Conservation (phyloP, 768 basidiomycete genomes). For the Macrolepiota albuminosa region DNA sequence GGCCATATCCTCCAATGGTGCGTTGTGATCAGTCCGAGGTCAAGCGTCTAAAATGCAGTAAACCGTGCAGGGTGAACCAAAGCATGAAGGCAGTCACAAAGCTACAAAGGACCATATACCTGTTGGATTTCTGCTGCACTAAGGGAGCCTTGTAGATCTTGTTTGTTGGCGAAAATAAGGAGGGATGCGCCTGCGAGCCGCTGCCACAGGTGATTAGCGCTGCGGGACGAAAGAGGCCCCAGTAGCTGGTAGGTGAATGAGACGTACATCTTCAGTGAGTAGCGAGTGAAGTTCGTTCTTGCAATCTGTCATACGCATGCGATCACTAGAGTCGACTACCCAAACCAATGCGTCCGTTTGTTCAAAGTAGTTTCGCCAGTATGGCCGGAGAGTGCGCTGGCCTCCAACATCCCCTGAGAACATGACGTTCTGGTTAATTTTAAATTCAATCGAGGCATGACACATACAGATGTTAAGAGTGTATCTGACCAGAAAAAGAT, state of each 20-base stretch:
- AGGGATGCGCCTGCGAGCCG: constrained; percentile 93
- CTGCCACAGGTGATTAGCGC: constrained; percentile 36
- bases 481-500: constrained; percentile 40
- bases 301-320: constrained; percentile 88
- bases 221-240: background rate
- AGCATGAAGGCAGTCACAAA: constrained; percentile 3
- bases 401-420: constrained; percentile 94
- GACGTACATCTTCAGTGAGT: constrained; percentile 84
- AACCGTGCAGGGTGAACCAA: constrained; percentile 1
- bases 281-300: constrained; percentile 81
- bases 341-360: constrained; percentile 97
- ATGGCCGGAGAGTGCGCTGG: constrained; percentile 91
- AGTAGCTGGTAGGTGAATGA: background rate
- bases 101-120: constrained; percentile 33
- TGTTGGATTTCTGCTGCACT: constrained; percentile 75
- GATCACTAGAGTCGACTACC: constrained; percentile 96
- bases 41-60: constrained; percentile 18
- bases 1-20: constrained; percentile 89
- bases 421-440: constrained; percentile 1
- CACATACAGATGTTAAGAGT: constrained; percentile 77
- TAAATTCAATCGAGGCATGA: background rate
- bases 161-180: constrained; percentile 96
- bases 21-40: constrained; percentile 74
- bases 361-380: constrained; percentile 99
- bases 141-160: constrained; percentile 89